Evolutionary conservation across 768 basidiomycete species (phyloP), one percentile per base, ranked within the genome.

Genomic region (Candolleomyces efflorescens): DNA sequence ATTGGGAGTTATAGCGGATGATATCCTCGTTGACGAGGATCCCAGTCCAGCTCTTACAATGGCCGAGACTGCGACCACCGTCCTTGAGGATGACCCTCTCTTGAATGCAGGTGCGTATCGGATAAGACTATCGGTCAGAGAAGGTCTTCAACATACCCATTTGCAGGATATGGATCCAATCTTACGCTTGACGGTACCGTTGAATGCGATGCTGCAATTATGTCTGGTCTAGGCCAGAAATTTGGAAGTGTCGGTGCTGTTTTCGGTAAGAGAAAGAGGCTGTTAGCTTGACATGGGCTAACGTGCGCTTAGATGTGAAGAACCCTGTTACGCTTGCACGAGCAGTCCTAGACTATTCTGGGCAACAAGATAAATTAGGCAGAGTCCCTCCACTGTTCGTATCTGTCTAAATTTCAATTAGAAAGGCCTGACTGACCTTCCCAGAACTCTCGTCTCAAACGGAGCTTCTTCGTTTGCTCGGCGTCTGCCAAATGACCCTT

Each of bases 191-290:
- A 81, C n/a, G 90, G 92, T 13, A 74, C 73, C 2, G 90, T 92
- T 17, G 91, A 93, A 71, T 92, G 91, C 63, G 91, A 93, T 63
- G 90, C 91, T 7, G 79, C 88, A 12, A 74, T 92, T 56, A 89
- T 90, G 84, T 80, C 81, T 22, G 70, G 68, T 2, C 45, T 24
- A n/a, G 32, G 37, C 38, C 51, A 52, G 5, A 44, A 39, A 2
- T 93, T 89, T 66, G 91, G 89, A 24, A 83, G 86, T 62, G 80
- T 86, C 17, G 92, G 88, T 45, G 91, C 90, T 3, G 76, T 89
- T 26, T 77, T 85, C 67, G 88, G 89, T 86, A 63, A 20, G 41
- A 17, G 15, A 12, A 43, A 43, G 13, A 43, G 13, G 13, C 6
- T 43, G 5, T 7, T 15, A 49, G 36, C 41, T 26, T 11, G 20